Percentiles rank a stretch among this genome's conserved stretches.
Evolutionary conservation across 106 monocot species (phyloP).

Genomic region (Platanthera zijinensis): DNA sequence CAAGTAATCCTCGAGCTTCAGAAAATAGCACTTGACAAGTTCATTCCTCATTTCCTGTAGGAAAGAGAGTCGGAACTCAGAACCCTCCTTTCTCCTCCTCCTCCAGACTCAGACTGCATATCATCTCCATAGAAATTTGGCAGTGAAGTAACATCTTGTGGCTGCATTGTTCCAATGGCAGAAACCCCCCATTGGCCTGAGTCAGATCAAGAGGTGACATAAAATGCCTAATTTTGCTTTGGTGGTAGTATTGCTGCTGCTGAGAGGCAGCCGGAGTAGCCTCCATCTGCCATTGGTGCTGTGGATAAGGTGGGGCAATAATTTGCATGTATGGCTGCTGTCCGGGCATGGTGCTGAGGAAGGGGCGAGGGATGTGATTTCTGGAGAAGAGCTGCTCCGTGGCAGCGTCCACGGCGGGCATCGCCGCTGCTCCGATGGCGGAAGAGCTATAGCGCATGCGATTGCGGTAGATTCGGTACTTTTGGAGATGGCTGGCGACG

Average conservation of each 20-base stretch:
- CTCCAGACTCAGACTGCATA: conserved; percentile 23
- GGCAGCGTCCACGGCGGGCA: conserved; percentile 21
- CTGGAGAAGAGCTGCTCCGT: conserved; percentile 43
- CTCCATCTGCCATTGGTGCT: conserved; percentile 29
- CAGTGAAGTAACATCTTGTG: background rate
- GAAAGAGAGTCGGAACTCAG: conserved; percentile 87
- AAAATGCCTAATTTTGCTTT: conserved; percentile 17
- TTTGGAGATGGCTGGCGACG: conserved; percentile 62
- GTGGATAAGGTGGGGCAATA: conserved; percentile 8
- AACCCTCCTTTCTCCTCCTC: conserved; percentile 38
- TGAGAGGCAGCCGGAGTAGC: background rate
- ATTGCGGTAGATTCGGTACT: conserved; percentile 44
- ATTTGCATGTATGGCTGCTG: conserved; percentile 16
- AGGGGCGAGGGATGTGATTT: conserved; percentile 32
- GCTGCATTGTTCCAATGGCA: conserved; percentile 11
- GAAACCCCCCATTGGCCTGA: conserved; percentile 25
- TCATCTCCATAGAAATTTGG: conserved; percentile 44
- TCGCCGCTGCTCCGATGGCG: background rate
- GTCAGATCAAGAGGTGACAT: conserved; percentile 14
- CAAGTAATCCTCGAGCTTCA: no score
- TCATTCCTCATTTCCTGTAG: conserved; percentile 54
- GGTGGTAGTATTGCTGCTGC: conserved; percentile 29
- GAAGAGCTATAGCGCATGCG: conserved; percentile 13
- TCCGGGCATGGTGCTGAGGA: conserved; percentile 9
- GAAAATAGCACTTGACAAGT: background rate